phyloP scores from a whole-genome alignment of 345 rosid genomes.

The Nephelium lappaceum region DNA sequence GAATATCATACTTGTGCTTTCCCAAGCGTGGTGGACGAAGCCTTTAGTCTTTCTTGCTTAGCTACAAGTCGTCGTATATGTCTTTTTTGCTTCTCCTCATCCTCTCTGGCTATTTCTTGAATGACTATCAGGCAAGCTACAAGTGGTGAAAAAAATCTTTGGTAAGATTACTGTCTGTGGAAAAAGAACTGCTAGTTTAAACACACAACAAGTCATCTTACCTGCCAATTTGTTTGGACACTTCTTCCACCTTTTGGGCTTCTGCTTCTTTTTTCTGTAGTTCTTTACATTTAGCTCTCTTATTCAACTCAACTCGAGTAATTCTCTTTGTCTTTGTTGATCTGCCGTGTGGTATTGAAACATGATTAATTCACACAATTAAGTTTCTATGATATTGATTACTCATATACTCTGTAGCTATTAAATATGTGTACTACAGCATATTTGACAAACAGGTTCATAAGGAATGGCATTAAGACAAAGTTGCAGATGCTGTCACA shows the following conservation, averaged over 20 bases:
- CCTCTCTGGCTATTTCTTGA: conserved; percentile 80
- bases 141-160: conserved; percentile 12
- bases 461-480: too few species aligned
- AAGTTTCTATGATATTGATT: background rate
- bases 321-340: conserved; percentile 54
- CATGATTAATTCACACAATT: background rate
- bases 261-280: conserved; percentile 49
- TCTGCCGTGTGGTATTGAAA: conserved; percentile 39
- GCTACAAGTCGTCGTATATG: conserved; percentile 56
- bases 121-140: conserved; percentile 72
- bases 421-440: background rate
- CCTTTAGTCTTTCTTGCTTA: conserved; percentile 73
- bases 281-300: conserved; percentile 69
- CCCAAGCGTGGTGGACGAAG: conserved; percentile 87
- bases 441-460: too few species aligned
- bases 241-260: conserved; percentile 46
- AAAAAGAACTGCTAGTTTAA: background rate
- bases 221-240: conserved; percentile 78
- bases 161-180: conserved; percentile 14
- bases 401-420: background rate
- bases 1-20: conserved; percentile 74
- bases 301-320: conserved; percentile 76
- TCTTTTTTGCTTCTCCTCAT: conserved; percentile 69
- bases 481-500: too few species aligned
- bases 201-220: conserved; percentile 17